Evolutionary conservation across 2,329 filamentous ascomycete species (phyloP).

Genomic region (Colletotrichum limetticola): DNA sequence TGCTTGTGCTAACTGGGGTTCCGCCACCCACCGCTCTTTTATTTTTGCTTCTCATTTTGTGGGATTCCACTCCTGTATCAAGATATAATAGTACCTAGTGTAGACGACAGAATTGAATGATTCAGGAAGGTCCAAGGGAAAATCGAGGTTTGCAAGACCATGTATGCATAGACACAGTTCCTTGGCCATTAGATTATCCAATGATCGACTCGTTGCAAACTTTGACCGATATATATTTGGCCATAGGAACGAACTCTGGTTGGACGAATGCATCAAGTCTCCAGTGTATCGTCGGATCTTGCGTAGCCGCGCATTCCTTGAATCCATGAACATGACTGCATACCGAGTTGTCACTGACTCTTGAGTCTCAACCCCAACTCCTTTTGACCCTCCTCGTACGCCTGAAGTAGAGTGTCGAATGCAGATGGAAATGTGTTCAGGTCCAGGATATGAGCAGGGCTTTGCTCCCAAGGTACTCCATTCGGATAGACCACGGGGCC

Average conservation of each 20-base stretch:
- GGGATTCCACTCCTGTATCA: neutral
- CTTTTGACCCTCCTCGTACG: neutral
- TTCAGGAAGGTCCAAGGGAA: neutral
- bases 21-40: neutral
- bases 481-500: no score
- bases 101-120: neutral
- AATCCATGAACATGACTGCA: neutral
- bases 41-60: neutral
- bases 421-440: neutral
- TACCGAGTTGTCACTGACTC: no score
- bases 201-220: neutral
- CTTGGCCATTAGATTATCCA: neutral
- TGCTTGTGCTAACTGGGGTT: neutral
- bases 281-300: conserved; percentile 14
- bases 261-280: neutral
- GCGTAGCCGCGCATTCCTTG: neutral
- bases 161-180: neutral
- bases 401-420: conserved; percentile 21
- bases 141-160: neutral
- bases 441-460: no score
- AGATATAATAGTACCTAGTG: neutral
- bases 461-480: neutral
- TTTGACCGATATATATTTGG: neutral
- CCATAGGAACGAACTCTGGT: neutral
- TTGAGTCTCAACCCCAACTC: neutral